These are phyloP conservation scores for Trichoderma virens DNA, from an alignment of 495 filamentous ascomycete genomes.

Conservation along the genomic window DNA sequence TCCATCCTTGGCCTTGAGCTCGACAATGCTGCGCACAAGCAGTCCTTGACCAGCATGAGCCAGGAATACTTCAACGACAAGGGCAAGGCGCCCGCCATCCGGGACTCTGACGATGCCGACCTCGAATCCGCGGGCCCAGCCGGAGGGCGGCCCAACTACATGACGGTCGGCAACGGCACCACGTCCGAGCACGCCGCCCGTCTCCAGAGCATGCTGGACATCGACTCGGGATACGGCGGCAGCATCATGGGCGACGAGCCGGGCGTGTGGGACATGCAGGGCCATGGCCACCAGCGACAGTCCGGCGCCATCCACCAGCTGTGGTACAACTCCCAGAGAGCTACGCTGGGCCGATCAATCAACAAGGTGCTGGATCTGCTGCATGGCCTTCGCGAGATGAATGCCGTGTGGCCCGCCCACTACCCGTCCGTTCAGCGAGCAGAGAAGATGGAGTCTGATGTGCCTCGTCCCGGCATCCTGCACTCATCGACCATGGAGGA, in stretches of 20 bases:
- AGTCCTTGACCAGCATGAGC: conserved; percentile 50
- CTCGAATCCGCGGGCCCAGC: conserved; percentile 12
- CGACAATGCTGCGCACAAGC: conserved; percentile 9
- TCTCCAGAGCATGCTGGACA: conserved; percentile 65
- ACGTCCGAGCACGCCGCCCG: conserved; percentile 62
- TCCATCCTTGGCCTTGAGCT: background rate
- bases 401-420: conserved; percentile 84
- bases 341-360: conserved; percentile 75
- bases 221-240: conserved; percentile 87
- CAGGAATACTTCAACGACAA: conserved; percentile 55
- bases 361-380: conserved; percentile 71
- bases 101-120: conserved; percentile 18
- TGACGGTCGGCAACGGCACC: conserved; percentile 80
- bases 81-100: conserved; percentile 26
- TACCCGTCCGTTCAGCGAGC: conserved; percentile 77
- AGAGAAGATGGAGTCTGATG: conserved; percentile 28
- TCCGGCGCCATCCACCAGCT: conserved; percentile 41
- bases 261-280: conserved; percentile 28
- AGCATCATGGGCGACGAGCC: conserved; percentile 49
- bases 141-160: conserved; percentile 53
- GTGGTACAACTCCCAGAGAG: conserved; percentile 83
- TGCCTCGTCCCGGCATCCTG: conserved; percentile 41
- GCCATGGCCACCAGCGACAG: conserved; percentile 34
- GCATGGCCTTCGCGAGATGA: conserved; percentile 77
- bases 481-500: conserved; percentile 43